Conservation (phyloP, 2,329 filamentous ascomycete genomes). For the Fusarium musae region DNA sequence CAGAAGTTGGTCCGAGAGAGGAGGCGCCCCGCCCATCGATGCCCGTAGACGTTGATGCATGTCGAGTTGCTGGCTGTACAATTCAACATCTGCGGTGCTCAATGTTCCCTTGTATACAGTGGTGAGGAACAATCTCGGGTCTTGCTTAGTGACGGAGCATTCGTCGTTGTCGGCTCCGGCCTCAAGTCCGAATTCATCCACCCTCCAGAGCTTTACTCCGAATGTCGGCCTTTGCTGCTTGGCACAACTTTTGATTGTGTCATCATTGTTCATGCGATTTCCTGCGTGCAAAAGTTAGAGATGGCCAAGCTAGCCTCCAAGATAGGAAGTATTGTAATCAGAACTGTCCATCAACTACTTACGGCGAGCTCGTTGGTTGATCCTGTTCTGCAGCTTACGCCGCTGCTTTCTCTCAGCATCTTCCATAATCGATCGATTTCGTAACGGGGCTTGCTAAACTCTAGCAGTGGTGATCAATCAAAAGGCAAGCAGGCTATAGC, state of each 20-base stretch:
- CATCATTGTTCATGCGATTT: neutral
- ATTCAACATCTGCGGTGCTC: neutral
- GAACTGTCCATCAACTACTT: neutral
- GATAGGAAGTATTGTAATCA: neutral
- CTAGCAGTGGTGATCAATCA: fast-evolving
- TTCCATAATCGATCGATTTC: neutral
- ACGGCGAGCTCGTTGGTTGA: constrained; percentile 19
- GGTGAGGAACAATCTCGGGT: neutral
- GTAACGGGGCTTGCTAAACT: too few species aligned
- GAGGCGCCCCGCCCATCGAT: neutral
- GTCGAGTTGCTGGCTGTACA: constrained; percentile 6
- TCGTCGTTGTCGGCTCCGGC: too few species aligned
- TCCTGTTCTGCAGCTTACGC: constrained; percentile 10
- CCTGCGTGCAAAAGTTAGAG: neutral
- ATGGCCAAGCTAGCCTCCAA: fast-evolving
- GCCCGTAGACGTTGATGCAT: neutral
- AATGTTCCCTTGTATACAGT: neutral
- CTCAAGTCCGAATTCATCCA: constrained; percentile 3
- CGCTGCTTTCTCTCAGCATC: constrained; percentile 6
- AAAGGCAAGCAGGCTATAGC: neutral
- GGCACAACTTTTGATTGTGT: neutral
- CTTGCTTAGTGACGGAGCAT: neutral
- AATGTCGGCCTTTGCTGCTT: neutral
- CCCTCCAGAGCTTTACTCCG: constrained; percentile 15
- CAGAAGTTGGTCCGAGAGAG: neutral